phyloP scores from a whole-genome alignment of 2,329 filamentous ascomycete genomes.

The Diaporthe velutina region DNA sequence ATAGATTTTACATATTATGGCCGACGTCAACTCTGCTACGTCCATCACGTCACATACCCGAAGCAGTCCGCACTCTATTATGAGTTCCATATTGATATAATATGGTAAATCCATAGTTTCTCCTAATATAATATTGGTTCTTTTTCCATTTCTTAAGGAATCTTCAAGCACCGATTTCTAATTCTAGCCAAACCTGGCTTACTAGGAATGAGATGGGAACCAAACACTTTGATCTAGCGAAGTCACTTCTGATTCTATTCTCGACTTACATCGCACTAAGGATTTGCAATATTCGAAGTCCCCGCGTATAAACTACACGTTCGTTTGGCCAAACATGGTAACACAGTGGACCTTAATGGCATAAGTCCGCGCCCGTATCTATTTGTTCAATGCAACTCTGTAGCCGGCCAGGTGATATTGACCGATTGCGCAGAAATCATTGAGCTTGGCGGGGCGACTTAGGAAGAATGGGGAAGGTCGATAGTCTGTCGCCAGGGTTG shows the following conservation, averaged over 20 bases:
- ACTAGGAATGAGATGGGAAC: background rate
- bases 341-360: background rate
- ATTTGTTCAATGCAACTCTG: background rate
- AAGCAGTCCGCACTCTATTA: no score
- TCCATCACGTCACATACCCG: no score
- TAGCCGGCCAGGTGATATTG: background rate
- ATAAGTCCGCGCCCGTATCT: background rate
- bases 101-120: background rate
- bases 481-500: background rate
- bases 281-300: background rate
- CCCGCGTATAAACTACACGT: no score
- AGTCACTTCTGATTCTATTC: background rate
- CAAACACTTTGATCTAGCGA: no score
- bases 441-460: constrained; percentile 1
- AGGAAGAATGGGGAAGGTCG: constrained; percentile 11
- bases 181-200: background rate
- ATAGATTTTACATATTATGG: background rate
- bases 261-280: background rate
- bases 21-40: no score
- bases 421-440: background rate
- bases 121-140: background rate
- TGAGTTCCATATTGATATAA: no score
- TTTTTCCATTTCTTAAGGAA: background rate
- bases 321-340: background rate
- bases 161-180: fast-evolving